Conservation (phyloP, 2,329 filamentous ascomycete species). For the Cladophialophora bantiana region DNA sequence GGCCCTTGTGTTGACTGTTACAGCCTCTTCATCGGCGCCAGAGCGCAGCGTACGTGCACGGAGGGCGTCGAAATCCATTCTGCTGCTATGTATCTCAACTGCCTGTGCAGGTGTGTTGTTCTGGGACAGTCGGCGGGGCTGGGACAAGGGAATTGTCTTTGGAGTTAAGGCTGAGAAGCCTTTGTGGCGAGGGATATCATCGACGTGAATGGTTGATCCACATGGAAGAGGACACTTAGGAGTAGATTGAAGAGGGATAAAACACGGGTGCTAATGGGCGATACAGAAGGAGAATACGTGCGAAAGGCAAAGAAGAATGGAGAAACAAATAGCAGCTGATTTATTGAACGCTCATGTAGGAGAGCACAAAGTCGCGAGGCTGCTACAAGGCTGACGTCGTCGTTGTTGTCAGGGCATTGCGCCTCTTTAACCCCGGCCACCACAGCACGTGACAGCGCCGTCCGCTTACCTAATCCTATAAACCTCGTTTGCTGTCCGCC, state of each 20-base stretch:
- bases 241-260: not conserved
- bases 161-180: slow-evolving; percentile 13
- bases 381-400: slow-evolving; percentile 27
- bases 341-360: slow-evolving; percentile 5
- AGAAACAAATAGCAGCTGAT: slow-evolving; percentile 6
- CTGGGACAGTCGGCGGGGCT: not conserved
- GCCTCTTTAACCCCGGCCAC: not conserved
- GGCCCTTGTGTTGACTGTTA: slow-evolving; percentile 95
- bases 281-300: slow-evolving; percentile 7
- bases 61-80: slow-evolving; percentile 66
- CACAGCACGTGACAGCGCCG: not conserved
- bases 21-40: slow-evolving; percentile 91
- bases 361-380: slow-evolving; percentile 11
- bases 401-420: not conserved
- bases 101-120: not conserved
- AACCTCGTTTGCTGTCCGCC: not conserved
- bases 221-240: not conserved
- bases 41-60: slow-evolving; percentile 86
- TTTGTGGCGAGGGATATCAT: slow-evolving; percentile 25
- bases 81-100: not conserved
- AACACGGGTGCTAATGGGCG: slow-evolving; percentile 1
- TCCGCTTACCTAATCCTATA: not conserved
- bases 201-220: slow-evolving; percentile 4
- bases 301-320: slow-evolving; percentile 16
- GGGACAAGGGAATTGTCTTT: not conserved